Evolutionary conservation across 164 flowering plant genomes (phyloP), one percentile per base, ranked within the genome.

Genomic region (Magnolia sinica): DNA sequence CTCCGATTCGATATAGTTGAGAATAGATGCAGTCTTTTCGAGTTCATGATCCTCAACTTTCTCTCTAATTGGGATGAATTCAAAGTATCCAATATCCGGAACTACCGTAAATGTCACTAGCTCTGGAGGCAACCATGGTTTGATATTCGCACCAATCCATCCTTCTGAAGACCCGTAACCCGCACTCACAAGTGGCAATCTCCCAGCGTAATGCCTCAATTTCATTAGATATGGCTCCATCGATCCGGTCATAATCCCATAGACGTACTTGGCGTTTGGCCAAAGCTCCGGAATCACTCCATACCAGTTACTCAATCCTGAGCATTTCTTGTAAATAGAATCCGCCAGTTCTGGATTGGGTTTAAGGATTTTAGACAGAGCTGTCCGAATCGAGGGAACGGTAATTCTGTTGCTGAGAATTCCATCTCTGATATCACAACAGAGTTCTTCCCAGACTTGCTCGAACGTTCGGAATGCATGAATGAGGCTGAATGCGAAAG

Each of bases 181-280:
- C 2, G 91, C 92, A 84, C 92, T 83, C 64, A 91, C 0, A 24
- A 96, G 76, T 5, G 98, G 96, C 67, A 96, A 24, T 13, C 74
- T 83, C 23, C 92, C 98, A 1, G 97, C 98, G 78, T 91, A 96
- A 78, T 90, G 96, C 86, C 98, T 94, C 85, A 96, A 68, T 45
- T 96, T 94, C 65, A 88, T 87, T 81, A 90, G 55, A 76, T 94
- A 94, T 19, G 91, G 97, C 86, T 88, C 91, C 99, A 96, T 96
- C 5, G 99, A 89, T n/a, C 99, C 99, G 0, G 99, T 96, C 98
- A 96, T 90, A 80, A 96, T 96, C 73, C 97, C 98, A 70, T 86
- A 86, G 1, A 94, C 75, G 71, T 94, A 96, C 87, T 90, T 94
- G 0, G 86, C 90, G 81, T 91, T 91, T 3, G 99, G 97, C 77